These are phyloP conservation scores for Triticum timopheevii DNA, from an alignment of 176 grass and related monocot genomes.

Conservation along the genomic window DNA sequence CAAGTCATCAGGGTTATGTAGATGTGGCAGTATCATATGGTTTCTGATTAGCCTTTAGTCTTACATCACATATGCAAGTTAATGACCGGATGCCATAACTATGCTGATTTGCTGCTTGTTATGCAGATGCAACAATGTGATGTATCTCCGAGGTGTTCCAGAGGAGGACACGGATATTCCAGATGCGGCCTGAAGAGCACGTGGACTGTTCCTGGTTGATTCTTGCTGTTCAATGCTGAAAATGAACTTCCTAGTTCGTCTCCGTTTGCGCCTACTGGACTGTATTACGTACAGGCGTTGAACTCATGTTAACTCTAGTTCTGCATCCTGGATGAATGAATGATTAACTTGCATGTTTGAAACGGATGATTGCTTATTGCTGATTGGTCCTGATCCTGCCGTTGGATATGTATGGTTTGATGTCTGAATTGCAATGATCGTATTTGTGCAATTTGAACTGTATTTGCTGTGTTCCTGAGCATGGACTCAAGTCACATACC, in stretches of 20 bases:
- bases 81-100: background rate
- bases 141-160: slow-evolving; percentile 59
- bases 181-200: slow-evolving; percentile 44
- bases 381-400: background rate
- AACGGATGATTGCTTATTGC: background rate
- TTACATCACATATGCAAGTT: background rate
- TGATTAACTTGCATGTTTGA: background rate
- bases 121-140: slow-evolving; percentile 63
- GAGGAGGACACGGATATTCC: slow-evolving; percentile 63
- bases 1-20: background rate
- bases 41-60: background rate
- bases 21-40: background rate
- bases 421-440: background rate
- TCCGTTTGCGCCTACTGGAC: background rate
- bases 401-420: background rate
- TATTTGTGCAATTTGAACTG: background rate
- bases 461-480: too few relatives aligned
- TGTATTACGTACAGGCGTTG: background rate
- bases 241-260: background rate
- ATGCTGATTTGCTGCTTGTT: background rate
- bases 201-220: background rate
- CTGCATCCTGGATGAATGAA: background rate
- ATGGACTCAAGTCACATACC: too few relatives aligned
- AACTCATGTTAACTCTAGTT: background rate
- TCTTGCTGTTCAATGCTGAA: background rate